These are phyloP conservation scores for Fusarium miscanthi DNA, from an alignment of 2,329 filamentous ascomycete species.

Conservation along the genomic window DNA sequence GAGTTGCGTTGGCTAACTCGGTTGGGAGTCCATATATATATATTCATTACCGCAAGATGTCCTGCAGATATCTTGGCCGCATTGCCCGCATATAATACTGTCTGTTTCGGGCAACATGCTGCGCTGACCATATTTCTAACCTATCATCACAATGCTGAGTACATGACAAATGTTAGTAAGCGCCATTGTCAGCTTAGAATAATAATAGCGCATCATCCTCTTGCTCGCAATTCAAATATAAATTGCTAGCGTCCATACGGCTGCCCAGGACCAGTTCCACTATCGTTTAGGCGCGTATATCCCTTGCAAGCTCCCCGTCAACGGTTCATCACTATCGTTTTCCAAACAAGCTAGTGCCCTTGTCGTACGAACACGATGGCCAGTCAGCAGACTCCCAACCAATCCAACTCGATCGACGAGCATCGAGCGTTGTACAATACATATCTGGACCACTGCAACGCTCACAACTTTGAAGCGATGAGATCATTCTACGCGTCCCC, in stretches of 20 bases:
- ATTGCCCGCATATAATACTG: background rate
- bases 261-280: background rate
- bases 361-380: background rate
- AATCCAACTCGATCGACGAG: background rate
- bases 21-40: background rate
- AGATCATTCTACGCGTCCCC: background rate
- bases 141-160: background rate
- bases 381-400: background rate
- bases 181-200: background rate
- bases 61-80: background rate
- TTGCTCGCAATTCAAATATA: background rate
- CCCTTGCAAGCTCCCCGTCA: background rate
- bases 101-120: background rate
- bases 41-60: rapidly evolving
- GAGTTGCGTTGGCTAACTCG: rapidly evolving
- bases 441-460: constrained; percentile 16
- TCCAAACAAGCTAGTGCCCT: background rate
- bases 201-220: background rate
- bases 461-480: constrained; percentile 7
- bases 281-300: background rate
- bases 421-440: background rate
- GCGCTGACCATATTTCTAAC: background rate
- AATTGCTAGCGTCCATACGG: rapidly evolving
- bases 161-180: constrained; percentile 12
- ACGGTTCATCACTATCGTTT: background rate